Conservation (phyloP, 2,329 filamentous ascomycete species). For the Talaromyces albobiverticillius region DNA sequence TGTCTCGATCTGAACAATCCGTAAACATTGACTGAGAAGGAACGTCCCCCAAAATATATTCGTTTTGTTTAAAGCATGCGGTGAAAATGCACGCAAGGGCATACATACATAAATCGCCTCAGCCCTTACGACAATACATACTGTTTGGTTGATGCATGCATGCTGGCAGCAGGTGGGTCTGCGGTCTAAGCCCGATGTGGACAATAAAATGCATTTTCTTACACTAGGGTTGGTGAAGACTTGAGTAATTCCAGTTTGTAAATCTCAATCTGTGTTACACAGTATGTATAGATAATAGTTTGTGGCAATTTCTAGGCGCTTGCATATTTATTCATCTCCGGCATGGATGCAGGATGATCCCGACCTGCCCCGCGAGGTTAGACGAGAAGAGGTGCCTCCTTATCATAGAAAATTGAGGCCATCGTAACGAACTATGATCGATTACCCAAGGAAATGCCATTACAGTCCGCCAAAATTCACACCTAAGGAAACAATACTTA, state of each 20-base stretch:
- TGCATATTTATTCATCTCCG: not conserved
- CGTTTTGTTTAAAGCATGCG: not conserved
- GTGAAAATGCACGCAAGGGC: not conserved
- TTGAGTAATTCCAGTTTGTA: too few relatives aligned
- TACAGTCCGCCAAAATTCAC: not conserved
- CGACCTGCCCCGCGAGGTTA: not conserved
- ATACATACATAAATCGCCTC: too few relatives aligned
- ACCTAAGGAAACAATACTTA: not conserved
- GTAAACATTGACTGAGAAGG: too few relatives aligned
- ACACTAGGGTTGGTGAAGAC: too few relatives aligned
- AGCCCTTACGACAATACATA: too few relatives aligned
- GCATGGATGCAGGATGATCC: not conserved
- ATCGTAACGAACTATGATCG: not conserved
- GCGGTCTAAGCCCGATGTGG: not conserved
- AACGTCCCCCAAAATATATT: not conserved
- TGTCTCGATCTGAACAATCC: not conserved
- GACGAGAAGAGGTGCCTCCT: not conserved
- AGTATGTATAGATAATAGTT: not conserved
- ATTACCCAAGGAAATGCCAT: too few relatives aligned
- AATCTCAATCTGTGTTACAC: not conserved
- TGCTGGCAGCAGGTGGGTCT: not conserved
- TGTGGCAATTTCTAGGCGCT: too few relatives aligned
- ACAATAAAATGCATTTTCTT: not conserved
- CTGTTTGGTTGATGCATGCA: not conserved
- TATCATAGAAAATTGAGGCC: not conserved